These are phyloP conservation scores for Primulina eburnea DNA, from an alignment of 257 asterid genomes.

Conservation along the genomic window DNA sequence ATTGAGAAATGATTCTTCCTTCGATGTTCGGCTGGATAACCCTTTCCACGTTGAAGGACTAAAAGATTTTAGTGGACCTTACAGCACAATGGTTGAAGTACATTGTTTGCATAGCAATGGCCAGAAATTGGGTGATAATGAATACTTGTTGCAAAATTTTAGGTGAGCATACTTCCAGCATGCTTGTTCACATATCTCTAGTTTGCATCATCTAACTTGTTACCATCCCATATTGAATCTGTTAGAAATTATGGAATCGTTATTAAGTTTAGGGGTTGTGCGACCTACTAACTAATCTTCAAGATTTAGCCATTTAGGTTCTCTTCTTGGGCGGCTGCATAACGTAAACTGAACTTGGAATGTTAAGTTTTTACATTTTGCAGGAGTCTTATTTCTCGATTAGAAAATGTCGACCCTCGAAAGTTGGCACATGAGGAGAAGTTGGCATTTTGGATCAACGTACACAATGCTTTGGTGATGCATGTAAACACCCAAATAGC, in stretches of 20 bases:
- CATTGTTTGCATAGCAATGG: conserved; percentile 46
- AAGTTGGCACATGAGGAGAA: conserved; percentile 64
- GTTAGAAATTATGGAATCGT: background rate
- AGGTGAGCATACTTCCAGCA: conserved; percentile 29
- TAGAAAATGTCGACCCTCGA: conserved; percentile 50
- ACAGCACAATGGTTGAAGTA: conserved; percentile 66
- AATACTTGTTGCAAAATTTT: conserved; percentile 48
- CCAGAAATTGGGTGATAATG: conserved; percentile 48
- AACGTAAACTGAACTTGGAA: background rate
- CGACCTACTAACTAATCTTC: background rate
- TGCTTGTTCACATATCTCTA: background rate
- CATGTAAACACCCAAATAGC: conserved; percentile 38
- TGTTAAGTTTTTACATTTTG: conserved; percentile 9
- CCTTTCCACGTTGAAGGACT: conserved; percentile 59
- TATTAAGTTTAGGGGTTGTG: background rate
- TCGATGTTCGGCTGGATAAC: conserved; percentile 59
- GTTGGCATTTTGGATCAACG: conserved; percentile 67
- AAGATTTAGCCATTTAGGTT: background rate
- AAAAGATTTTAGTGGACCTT: conserved; percentile 64
- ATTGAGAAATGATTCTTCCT: conserved; percentile 48
- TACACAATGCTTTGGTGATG: conserved; percentile 73
- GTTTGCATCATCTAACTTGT: background rate
- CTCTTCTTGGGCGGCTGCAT: background rate
- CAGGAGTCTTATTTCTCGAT: conserved; percentile 57
- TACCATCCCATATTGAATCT: background rate